Conservation (phyloP, 2,329 filamentous ascomycete species). For the Diaporthe citrichinensis region DNA sequence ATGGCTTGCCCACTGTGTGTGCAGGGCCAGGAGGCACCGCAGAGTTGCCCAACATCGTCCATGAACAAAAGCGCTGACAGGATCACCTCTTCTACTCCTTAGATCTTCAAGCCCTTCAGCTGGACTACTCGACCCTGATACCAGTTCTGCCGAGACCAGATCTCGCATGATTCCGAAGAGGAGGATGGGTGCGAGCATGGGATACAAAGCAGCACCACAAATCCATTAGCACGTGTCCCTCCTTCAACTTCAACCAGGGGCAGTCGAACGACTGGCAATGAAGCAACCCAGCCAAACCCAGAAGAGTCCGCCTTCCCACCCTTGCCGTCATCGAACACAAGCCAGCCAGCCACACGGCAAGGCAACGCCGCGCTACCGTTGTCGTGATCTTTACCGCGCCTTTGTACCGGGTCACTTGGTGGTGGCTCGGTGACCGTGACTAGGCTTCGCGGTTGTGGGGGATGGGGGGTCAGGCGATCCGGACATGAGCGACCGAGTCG, state of each 20-base stretch:
- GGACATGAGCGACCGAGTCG: background rate
- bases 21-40: background rate
- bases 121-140: background rate
- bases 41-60: background rate
- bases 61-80: background rate
- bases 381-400: background rate
- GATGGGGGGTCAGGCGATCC: background rate
- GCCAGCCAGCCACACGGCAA: background rate
- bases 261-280: background rate
- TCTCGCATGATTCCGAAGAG: background rate
- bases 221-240: background rate
- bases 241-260: background rate
- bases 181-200: background rate
- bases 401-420: too few species aligned
- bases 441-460: background rate
- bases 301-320: background rate
- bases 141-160: background rate
- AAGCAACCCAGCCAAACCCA: background rate
- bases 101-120: background rate
- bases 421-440: background rate
- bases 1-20: background rate
- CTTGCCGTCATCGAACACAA: background rate
- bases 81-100: background rate
- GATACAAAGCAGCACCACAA: background rate
- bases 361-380: background rate